phyloP scores from a whole-genome alignment of 495 filamentous ascomycete genomes.

The Bacidia gigantensis region DNA sequence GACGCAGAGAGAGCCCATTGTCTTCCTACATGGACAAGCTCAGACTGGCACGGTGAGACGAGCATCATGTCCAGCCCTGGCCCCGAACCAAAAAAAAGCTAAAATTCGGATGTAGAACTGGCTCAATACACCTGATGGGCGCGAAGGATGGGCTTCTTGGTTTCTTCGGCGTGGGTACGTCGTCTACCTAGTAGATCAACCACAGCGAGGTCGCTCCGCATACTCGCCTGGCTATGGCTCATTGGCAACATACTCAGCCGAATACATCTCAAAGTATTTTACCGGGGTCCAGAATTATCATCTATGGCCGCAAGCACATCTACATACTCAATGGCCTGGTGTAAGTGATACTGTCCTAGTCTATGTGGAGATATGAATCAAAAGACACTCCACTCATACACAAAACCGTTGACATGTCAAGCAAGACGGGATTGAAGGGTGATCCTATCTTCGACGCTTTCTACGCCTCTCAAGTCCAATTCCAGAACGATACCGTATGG shows the following conservation, averaged over 20 bases:
- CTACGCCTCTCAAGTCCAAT: conserved; percentile 23
- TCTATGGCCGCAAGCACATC: conserved; percentile 31
- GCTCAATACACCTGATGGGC: conserved; percentile 36
- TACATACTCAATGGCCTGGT: conserved; percentile 45
- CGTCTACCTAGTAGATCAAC: conserved; percentile 31
- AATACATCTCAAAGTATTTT: conserved; percentile 27
- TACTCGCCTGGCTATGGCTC: background rate
- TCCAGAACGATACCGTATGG: conserved; percentile 18
- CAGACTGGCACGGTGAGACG: background rate
- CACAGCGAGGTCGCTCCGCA: conserved; percentile 28
- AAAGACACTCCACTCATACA: too few relatives aligned
- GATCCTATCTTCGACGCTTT: conserved; percentile 37
- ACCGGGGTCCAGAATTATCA: conserved; percentile 25
- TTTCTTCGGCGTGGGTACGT: conserved; percentile 33
- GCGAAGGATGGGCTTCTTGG: conserved; percentile 36
- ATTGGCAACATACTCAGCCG: conserved; percentile 17
- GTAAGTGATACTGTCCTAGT: too few relatives aligned
- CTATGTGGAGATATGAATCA: too few relatives aligned
- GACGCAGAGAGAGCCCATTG: too few relatives aligned
- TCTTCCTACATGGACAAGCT: background rate
- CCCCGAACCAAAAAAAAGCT: background rate
- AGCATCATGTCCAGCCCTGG: background rate
- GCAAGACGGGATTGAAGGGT: conserved; percentile 30
- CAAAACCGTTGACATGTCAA: too few relatives aligned
- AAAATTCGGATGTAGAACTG: too few relatives aligned